phyloP scores from a whole-genome alignment of 2,329 filamentous ascomycete genomes.

The Seiridium unicorne region DNA sequence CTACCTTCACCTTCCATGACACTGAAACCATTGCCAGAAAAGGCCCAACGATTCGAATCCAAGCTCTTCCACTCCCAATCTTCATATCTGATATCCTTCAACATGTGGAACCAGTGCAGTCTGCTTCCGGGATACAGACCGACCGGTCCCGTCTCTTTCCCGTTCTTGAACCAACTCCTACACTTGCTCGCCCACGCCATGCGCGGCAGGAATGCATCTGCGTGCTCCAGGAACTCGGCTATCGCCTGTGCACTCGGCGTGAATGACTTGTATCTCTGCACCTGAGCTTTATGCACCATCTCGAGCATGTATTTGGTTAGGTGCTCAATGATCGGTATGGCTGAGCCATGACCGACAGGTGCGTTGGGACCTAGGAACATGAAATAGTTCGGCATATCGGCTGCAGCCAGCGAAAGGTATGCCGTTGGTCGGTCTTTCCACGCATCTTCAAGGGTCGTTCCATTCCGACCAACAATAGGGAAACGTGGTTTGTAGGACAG shows the following conservation, averaged over 20 bases:
- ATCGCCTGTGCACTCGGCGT: background rate
- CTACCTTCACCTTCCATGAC: background rate
- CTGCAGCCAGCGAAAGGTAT: background rate
- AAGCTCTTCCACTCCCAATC: background rate
- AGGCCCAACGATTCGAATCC: background rate
- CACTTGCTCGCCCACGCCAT: slow-evolving; percentile 1
- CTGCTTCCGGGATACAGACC: background rate
- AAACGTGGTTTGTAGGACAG: background rate
- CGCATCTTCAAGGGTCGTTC: background rate
- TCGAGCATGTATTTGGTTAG: slow-evolving; percentile 3
- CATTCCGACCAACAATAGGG: background rate
- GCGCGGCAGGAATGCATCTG: background rate
- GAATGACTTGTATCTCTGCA: background rate
- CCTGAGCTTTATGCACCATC: background rate
- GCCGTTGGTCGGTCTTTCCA: background rate
- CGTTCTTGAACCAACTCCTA: slow-evolving; percentile 1
- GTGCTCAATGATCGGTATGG: background rate
- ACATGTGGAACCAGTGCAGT: slow-evolving; percentile 2
- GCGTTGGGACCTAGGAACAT: background rate
- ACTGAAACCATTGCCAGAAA: background rate
- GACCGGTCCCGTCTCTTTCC: background rate
- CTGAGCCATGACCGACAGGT: slow-evolving; percentile 3
- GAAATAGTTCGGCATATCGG: background rate
- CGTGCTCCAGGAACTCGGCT: background rate
- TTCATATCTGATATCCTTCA: background rate